Evolutionary conservation across 2,329 filamentous ascomycete species (phyloP).

Genomic region (Ascosphaera aggregata): DNA sequence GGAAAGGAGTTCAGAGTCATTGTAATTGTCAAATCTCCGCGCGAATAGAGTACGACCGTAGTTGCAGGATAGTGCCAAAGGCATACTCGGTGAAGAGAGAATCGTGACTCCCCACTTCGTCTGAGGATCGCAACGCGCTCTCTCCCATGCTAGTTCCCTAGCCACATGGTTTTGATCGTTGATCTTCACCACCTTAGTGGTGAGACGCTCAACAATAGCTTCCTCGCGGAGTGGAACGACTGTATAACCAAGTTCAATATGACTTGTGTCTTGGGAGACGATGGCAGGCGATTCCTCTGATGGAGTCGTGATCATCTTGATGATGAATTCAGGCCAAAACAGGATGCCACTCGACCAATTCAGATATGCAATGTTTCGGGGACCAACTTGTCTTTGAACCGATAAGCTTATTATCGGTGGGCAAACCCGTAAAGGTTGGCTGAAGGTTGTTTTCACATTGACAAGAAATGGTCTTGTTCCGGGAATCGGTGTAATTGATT

Average conservation of each 20-base stretch:
- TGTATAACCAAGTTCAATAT: slow-evolving; percentile 14
- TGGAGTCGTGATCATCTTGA: slow-evolving; percentile 8
- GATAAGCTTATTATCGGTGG: slow-evolving; percentile 13
- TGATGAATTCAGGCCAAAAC: slow-evolving; percentile 12
- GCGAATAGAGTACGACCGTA: slow-evolving; percentile 18
- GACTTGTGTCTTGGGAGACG: slow-evolving; percentile 6
- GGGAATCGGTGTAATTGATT: slow-evolving; percentile 11
- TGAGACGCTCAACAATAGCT: slow-evolving; percentile 5
- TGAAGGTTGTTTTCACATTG: slow-evolving; percentile 10
- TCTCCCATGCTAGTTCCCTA: slow-evolving; percentile 5
- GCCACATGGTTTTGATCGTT: slow-evolving; percentile 10
- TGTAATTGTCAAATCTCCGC: slow-evolving; percentile 1
- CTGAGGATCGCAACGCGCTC: slow-evolving; percentile 7
- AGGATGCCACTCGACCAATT: slow-evolving; percentile 17
- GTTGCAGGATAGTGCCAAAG: slow-evolving; percentile 10
- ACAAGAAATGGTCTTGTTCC: slow-evolving; percentile 14
- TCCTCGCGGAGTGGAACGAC: slow-evolving; percentile 5
- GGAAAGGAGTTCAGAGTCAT: slow-evolving; percentile 10
- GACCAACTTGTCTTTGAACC: slow-evolving; percentile 12
- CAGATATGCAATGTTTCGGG: slow-evolving; percentile 11
- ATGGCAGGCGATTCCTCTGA: background rate
- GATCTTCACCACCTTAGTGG: slow-evolving; percentile 2
- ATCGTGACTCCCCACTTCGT: slow-evolving; percentile 15
- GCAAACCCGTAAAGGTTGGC: slow-evolving; percentile 9
- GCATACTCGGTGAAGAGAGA: slow-evolving; percentile 10